Base-by-base conservation (phyloP, 208 protist genomes). In the Acanthamoeba castellanii region DNA sequence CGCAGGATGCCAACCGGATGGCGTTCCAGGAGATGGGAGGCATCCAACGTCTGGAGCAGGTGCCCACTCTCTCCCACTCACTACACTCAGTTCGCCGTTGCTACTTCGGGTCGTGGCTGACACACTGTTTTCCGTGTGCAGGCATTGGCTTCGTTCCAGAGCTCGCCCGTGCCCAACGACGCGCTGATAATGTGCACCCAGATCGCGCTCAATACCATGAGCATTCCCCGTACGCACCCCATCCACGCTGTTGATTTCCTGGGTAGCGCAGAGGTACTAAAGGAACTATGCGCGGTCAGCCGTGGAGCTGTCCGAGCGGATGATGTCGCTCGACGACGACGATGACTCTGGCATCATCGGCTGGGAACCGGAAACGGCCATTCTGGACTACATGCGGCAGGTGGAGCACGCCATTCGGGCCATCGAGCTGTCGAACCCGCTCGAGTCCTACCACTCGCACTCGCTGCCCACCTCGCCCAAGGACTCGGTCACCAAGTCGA, bases 191-290 rank as follows among this genome's bases (percentile, higher is more conserved):
- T 66, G 22, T 85, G 84, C 45, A 94, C 70, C 0, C 70, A 84
- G 20, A 85, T 94, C 13, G 90, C 90, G n/a, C 47, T 94, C 18
- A n/a, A 94, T n/a, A 68, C n/a, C 1, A 84, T 94, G 64, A 72
- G 52, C 68, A 42, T 94, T 30, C 90, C 90, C 37, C 68, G 90
- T 94, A 94, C 45, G 68, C 16, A 13, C 25, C 27, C 20, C 18
- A 59, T 47, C 42, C 13, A 32, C 42, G n/a, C 7, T 55, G 14
- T 20, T 84, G 8, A 8, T 52, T 84, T 1, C 11, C 25, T 50
- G 13, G 18, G 8, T 55, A 2, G 42, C 0, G 50, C 47, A 87
- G 37, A 42, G 37, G 37, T 42, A 3, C 37, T 42, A 42, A 42
- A 42, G 37, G 37, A 76, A 76, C 32, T 18, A 25, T 16, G 8